A percentile compares a stretch with the other conserved stretches of the same genome.
Conservation (phyloP, 306 rosid species). For the Quercus suber region DNA sequence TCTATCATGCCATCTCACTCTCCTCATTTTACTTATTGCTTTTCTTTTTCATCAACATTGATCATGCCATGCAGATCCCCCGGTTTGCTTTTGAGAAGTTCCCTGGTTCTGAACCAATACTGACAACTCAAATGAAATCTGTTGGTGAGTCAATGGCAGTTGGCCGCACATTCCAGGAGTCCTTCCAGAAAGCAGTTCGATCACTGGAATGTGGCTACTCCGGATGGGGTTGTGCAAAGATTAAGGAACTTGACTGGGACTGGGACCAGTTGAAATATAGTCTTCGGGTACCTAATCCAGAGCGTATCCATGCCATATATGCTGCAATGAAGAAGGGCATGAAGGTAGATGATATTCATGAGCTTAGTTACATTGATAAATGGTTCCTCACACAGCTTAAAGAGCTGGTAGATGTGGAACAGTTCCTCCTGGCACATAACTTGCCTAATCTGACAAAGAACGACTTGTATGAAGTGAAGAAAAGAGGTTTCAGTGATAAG, state of each 20-base stretch:
- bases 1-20: not conserved
- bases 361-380: slow-evolving; percentile 75
- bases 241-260: slow-evolving; percentile 82
- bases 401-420: slow-evolving; percentile 86
- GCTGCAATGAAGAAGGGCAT: slow-evolving; percentile 98
- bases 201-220: slow-evolving; percentile 80
- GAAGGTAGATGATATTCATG: slow-evolving; percentile 76
- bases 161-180: slow-evolving; percentile 94
- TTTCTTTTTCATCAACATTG: slow-evolving; percentile 11
- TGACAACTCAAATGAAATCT: slow-evolving; percentile 97
- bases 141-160: slow-evolving; percentile 97
- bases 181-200: slow-evolving; percentile 91
- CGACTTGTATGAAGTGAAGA: slow-evolving; percentile 86
- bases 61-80: slow-evolving; percentile 82
- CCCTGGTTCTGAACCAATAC: slow-evolving; percentile 94
- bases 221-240: slow-evolving; percentile 85
- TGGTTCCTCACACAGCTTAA: slow-evolving; percentile 92
- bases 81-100: slow-evolving; percentile 95
- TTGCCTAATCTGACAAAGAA: slow-evolving; percentile 59
- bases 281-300: slow-evolving; percentile 92
- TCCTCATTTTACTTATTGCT: not conserved
- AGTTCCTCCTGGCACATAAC: slow-evolving; percentile 53
- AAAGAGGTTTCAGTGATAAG: slow-evolving; percentile 93
- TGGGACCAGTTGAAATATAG: slow-evolving; percentile 86
- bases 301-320: slow-evolving; percentile 82